Evolutionary conservation across 768 basidiomycete species (phyloP).

Genomic region (Cystobasidium onofrii): DNA sequence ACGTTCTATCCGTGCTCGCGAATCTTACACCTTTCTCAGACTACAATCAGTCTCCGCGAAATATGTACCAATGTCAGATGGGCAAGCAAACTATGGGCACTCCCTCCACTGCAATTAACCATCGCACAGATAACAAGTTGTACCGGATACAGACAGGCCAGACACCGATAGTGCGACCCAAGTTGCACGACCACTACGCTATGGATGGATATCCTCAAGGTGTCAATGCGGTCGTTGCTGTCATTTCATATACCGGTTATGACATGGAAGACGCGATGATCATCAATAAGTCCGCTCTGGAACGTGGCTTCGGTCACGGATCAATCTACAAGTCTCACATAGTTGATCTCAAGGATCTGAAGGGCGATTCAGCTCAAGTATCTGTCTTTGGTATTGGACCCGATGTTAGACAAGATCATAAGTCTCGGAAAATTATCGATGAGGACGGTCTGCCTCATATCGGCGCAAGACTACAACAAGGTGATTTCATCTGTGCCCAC

Average conservation of each 20-base stretch:
- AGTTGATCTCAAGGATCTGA: conserved; percentile 74
- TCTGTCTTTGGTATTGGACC: conserved; percentile 69
- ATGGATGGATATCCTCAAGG: conserved; percentile 99
- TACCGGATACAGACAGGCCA: conserved; percentile 93
- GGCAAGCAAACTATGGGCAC: conserved; percentile 99
- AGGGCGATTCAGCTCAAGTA: conserved; percentile 58
- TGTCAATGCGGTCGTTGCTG: conserved; percentile 96
- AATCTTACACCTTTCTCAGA: conserved; percentile 98
- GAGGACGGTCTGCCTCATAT: conserved; percentile 74
- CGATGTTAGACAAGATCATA: conserved; percentile 58
- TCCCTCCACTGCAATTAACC: conserved; percentile 78
- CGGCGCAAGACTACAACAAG: conserved; percentile 61
- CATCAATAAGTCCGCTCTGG: conserved; percentile 94
- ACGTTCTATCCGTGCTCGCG: conserved; percentile 90
- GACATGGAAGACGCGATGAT: conserved; percentile 99
- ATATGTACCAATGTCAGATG: conserved; percentile 63
- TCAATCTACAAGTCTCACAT: conserved; percentile 92
- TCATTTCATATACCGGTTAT: conserved; percentile 98
- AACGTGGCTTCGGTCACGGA: conserved; percentile 93
- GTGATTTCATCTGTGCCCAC: conserved; percentile 77
- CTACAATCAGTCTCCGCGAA: conserved; percentile 78
- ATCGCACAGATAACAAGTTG: conserved; percentile 95
- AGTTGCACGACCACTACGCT: conserved; percentile 82
- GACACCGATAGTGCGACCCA: conserved; percentile 85
- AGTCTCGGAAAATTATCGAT: conserved; percentile 57